These are phyloP conservation scores for Pythium apleroticum DNA, from an alignment of 352 stramenopile genomes.

Conservation along the genomic window DNA sequence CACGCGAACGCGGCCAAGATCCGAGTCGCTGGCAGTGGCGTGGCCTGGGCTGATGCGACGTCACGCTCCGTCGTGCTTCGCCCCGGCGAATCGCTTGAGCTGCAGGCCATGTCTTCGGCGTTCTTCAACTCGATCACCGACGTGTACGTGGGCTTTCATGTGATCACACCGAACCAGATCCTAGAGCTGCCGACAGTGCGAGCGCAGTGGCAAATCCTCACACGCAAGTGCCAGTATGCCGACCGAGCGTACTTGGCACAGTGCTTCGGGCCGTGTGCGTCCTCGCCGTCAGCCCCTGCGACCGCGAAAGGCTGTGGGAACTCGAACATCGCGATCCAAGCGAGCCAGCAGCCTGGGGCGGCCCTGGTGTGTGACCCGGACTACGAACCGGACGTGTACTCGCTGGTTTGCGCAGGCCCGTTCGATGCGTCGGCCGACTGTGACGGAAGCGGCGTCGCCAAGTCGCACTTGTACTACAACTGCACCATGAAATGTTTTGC, in stretches of 20 bases:
- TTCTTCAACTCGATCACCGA: conserved; percentile 65
- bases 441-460: conserved; percentile 31
- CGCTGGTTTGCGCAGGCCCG: conserved; percentile 47
- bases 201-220: conserved; percentile 62
- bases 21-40: conserved; percentile 36
- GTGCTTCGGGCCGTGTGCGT: conserved; percentile 48
- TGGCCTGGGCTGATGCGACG: conserved; percentile 35
- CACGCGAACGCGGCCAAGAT: conserved; percentile 52
- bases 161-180: conserved; percentile 70
- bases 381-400: conserved; percentile 50
- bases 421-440: conserved; percentile 55
- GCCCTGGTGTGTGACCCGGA: conserved; percentile 33
- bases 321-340: conserved; percentile 51
- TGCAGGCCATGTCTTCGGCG: conserved; percentile 41
- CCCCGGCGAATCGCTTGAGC: conserved; percentile 49
- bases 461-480: conserved; percentile 59
- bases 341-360: conserved; percentile 14
- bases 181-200: conserved; percentile 44
- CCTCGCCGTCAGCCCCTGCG: conserved; percentile 6
- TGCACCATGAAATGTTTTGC: conserved; percentile 57
- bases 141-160: conserved; percentile 72
- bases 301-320: conserved; percentile 42
- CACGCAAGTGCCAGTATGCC: conserved; percentile 51
- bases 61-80: conserved; percentile 42
- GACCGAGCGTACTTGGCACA: conserved; percentile 47